phyloP scores from a whole-genome alignment of 1,284 basidiomycete species.

The Heliocybe sulcata region DNA sequence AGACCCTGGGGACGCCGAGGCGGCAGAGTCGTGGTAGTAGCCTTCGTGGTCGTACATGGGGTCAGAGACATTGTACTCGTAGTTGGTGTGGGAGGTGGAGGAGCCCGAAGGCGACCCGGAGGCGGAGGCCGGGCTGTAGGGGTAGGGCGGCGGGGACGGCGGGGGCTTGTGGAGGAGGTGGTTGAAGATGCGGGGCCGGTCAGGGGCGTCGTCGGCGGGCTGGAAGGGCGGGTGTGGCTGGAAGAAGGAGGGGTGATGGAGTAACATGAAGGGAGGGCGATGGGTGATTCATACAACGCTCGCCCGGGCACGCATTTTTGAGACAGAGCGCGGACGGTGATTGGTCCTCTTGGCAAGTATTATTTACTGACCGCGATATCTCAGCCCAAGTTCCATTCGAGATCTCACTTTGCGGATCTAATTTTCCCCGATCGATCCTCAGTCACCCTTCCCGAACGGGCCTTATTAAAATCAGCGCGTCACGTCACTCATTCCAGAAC shows the following conservation, averaged over 20 bases:
- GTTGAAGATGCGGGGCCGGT: background rate
- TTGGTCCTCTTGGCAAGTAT: background rate
- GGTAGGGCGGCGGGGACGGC: background rate
- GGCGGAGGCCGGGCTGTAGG: background rate
- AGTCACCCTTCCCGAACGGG: background rate
- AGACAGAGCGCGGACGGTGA: background rate
- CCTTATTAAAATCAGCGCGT: background rate
- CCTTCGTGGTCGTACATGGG: background rate
- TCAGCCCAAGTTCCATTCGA: background rate
- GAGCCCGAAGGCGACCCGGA: background rate
- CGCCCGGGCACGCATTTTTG: background rate
- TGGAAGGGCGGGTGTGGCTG: background rate
- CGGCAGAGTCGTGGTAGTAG: background rate
- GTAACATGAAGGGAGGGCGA: background rate
- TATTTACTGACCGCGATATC: background rate
- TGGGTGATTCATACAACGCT: background rate
- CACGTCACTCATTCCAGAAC: background rate
- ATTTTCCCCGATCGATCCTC: background rate
- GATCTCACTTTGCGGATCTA: background rate
- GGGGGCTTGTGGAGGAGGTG: background rate
- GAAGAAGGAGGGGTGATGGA: background rate
- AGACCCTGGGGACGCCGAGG: background rate
- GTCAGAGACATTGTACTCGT: background rate
- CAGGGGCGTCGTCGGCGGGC: background rate
- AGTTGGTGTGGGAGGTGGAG: background rate